Base-by-base conservation (phyloP, 2,329 filamentous ascomycete genomes). In the Colletotrichum camelliae region DNA sequence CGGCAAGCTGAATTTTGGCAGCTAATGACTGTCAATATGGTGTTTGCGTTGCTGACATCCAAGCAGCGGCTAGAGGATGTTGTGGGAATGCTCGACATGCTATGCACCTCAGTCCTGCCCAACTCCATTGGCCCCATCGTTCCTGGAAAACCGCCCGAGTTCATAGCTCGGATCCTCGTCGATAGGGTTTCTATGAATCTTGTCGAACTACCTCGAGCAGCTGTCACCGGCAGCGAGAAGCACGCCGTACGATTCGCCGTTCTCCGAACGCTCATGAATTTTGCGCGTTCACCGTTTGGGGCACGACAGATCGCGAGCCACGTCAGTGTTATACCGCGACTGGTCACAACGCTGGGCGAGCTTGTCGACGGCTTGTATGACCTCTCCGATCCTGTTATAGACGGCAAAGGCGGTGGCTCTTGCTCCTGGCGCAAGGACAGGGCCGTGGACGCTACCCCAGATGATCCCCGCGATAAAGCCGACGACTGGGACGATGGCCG, bases 301-400 rank as follows among this genome's bases (percentile, higher is more conserved):
- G 89, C 90, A 2, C 82, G 87, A 29, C 90, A 94, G 61, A 88
- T 98, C 10, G 94, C 93, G 0, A 85, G 87, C 7, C 94, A 97
- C 82, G 89, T 90, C 4, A 91, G 90, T 55, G 92, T 92, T 15
- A 91, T 98, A 18, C 95, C 94, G 1, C 91, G 95, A 4, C 86
- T 98, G 0, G 93, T 97, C 31, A 91, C 92, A 31, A 91, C 94
- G 5, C 82, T 91, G 16, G 87, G 86, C 67, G 85, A 84, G 60
- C 91, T 96, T 67, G 93, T 97, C 74, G 94, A 95, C 77, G 92
- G 94, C 78, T 85, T 98, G 24, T 94, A 96, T 81, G 90, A 94
- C 75, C 18, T 78, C 52, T 43, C 77, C 35, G 60, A 69, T 58
- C 73, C 76, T 18, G 55, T 70, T 5, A 70, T 76, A 52, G 62